phyloP scores from a whole-genome alignment of 2,329 filamentous ascomycete species.

The Fusarium sororula region DNA sequence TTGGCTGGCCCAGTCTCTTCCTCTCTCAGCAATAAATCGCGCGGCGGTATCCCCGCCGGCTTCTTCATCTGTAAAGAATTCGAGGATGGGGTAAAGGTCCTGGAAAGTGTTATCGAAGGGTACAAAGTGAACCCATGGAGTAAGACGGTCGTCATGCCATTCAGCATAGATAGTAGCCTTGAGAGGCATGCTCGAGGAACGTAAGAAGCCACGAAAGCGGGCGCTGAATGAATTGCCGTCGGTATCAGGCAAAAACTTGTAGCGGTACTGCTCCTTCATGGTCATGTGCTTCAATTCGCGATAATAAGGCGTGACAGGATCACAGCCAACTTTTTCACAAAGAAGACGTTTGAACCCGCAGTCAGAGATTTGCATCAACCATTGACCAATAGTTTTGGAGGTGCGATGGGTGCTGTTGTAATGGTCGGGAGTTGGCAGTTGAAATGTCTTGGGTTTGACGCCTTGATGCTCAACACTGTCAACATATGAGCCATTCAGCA shows the following conservation, averaged over 20 bases:
- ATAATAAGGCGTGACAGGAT: constrained; percentile 52
- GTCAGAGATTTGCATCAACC: constrained; percentile 53
- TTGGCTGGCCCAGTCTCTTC: constrained; percentile 68
- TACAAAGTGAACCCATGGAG: constrained; percentile 77
- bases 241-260: constrained; percentile 75
- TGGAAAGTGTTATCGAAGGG: constrained; percentile 75
- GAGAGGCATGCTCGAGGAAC: constrained; percentile 71
- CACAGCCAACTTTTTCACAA: constrained; percentile 52
- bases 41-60: constrained; percentile 63
- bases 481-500: constrained; percentile 72
- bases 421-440: constrained; percentile 52
- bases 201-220: constrained; percentile 70
- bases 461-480: constrained; percentile 54
- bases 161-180: constrained; percentile 78
- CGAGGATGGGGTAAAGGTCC: constrained; percentile 72
- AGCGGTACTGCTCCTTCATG: constrained; percentile 60
- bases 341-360: constrained; percentile 55
- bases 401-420: constrained; percentile 54
- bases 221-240: constrained; percentile 75
- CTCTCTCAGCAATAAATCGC: constrained; percentile 65
- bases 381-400: constrained; percentile 51
- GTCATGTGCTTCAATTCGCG: constrained; percentile 44
- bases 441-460: constrained; percentile 57
- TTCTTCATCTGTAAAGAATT: constrained; percentile 68
- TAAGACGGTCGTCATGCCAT: constrained; percentile 76